phyloP scores from a whole-genome alignment of 768 basidiomycete genomes.

The Pleurotus platypus region DNA sequence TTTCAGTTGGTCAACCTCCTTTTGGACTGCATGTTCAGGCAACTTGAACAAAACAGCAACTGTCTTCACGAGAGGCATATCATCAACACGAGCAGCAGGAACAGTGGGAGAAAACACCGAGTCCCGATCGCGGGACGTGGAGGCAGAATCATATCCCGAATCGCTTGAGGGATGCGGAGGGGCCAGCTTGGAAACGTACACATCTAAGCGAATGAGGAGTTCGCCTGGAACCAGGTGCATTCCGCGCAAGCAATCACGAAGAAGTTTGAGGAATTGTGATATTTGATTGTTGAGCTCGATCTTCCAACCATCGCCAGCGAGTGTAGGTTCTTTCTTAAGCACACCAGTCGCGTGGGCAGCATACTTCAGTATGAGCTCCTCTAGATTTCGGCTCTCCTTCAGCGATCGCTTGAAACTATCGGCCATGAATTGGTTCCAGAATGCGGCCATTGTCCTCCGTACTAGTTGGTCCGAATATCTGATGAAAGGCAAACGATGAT shows the following conservation, averaged over 20 bases:
- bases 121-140: constrained; percentile 56
- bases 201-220: constrained; percentile 74
- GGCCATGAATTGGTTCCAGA: constrained; percentile 87
- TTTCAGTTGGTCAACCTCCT: constrained; percentile 67
- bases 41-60: constrained; percentile 76
- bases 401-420: constrained; percentile 84
- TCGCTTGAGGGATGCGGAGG: constrained; percentile 56
- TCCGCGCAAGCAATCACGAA: constrained; percentile 73
- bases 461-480: constrained; percentile 91
- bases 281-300: constrained; percentile 90
- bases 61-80: constrained; percentile 75
- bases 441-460: constrained; percentile 86
- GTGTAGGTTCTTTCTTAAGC: constrained; percentile 84
- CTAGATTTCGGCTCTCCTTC: constrained; percentile 96
- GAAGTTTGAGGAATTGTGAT: constrained; percentile 79
- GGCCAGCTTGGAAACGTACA: constrained; percentile 78
- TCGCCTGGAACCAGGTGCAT: constrained; percentile 82
- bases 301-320: constrained; percentile 89
- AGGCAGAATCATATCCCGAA: constrained; percentile 64
- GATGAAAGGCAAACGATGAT: constrained; percentile 8
- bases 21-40: constrained; percentile 60
- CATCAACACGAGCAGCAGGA: constrained; percentile 47
- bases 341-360: constrained; percentile 86
- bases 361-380: constrained; percentile 95
- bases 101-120: constrained; percentile 34